Conservation (phyloP, 129 eudicot species). For the Mikania micrantha region DNA sequence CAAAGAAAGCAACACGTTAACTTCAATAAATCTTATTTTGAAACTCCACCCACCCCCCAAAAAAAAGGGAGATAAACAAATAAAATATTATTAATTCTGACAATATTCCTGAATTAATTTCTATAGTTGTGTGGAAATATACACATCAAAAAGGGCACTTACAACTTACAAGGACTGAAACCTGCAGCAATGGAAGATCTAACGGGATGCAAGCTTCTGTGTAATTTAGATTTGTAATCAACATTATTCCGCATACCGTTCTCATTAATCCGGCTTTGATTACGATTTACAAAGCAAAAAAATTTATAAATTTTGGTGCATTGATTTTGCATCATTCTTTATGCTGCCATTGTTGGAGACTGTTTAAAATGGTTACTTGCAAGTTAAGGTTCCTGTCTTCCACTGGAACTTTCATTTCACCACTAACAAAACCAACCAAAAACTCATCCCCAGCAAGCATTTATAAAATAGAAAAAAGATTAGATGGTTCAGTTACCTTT, state of each 20-base stretch:
- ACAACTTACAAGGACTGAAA: no score
- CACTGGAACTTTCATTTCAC: conserved; percentile 51
- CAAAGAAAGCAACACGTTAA: no score
- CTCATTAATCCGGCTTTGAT: background rate
- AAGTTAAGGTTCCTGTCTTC: conserved; percentile 56
- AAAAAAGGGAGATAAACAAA: no score
- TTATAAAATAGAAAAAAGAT: background rate
- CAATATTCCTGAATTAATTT: no score
- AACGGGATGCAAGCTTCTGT: no score
- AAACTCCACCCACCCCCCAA: no score
- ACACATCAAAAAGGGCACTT: no score
- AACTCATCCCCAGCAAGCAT: background rate
- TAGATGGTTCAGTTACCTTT: conserved; percentile 45
- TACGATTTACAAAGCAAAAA: background rate
- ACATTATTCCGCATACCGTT: background rate
- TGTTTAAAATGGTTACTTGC: conserved; percentile 16
- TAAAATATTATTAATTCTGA: no score
- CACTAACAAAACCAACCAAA: conserved; percentile 34
- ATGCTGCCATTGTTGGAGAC: background rate
- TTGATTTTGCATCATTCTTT: background rate
- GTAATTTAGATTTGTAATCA: no score
- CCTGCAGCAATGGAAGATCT: no score
- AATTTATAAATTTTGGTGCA: background rate
- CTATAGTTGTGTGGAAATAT: no score
- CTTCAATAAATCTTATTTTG: no score